Evolutionary conservation across 768 basidiomycete genomes (phyloP), one percentile per base, ranked within the genome.

Genomic region (Boletus reticuloceps): DNA sequence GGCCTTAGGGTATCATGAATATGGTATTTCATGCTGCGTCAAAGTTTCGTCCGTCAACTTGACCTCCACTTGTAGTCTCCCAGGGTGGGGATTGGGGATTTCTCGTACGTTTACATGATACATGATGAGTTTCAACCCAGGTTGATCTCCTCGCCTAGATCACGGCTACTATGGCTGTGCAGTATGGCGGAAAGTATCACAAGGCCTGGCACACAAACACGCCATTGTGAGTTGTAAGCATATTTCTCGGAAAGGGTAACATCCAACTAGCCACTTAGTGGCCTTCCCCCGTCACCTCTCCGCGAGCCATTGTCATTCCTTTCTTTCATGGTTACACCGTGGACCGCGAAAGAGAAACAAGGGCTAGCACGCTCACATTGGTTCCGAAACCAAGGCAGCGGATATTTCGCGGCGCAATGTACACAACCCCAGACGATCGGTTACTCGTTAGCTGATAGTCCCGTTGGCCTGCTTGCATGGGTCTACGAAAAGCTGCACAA

Each of bases 191-290:
- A 29, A 77, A 74, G 41, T 67, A 80, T 47, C 65, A 63, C 61
- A 83, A 81, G 61, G 81, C 79, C 0, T 81, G 76, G 73, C 82
- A 83, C 58, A 77, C 79, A 1, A 83, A 82, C 55, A 61, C 75
- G 42, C 73, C 77, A 1, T 0, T 72, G 80, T 82, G 54, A 54
- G 76, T 64, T 13, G 13, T 29, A 36, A 16, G 13, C n/a, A 25
- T 32, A 17, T 7, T n/a, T 16, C 19, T 4, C 22, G 6, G 9
- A 5, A 31, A 20, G 10, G 19, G 32, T 39, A 38, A 14, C 8
- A 38, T 4, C 6, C 13, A 55, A 22, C 1, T 1, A 14, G 31
- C 22, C 6, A 22, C 56, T 42, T 25, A 73, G 74, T 2, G 64
- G 34, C 8, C 5, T 6, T 5, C 63, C 62, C 0, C 73, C 76